Evolutionary conservation across 2,329 filamentous ascomycete genomes (phyloP), one percentile per base, ranked within the genome.

Genomic region (Trichoderma harzianum): DNA sequence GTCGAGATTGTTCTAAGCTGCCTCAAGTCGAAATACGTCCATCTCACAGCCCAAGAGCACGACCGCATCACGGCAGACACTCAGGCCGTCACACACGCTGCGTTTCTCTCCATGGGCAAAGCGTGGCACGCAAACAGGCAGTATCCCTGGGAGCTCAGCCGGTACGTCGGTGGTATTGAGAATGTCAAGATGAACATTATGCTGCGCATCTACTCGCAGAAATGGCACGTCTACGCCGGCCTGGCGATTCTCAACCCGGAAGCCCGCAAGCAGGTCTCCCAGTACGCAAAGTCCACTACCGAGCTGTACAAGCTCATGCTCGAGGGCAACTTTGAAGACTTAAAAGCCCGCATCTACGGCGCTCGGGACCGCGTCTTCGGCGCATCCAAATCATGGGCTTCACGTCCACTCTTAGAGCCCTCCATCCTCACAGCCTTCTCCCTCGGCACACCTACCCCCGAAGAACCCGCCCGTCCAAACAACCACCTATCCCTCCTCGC

Each of bases 181-280:
- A 99, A 99, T 81, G 95, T 98, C 77, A 99, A 99, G 84, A 97
- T 98, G 85, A 99, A 99, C 84, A 91, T 98, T 76, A 98, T 94
- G 76, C 86, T 99, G 75, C 94, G 96, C 77, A 98, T 99, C 83
- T 99, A 98, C 84, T 91, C 92, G 73, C 97, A 98, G 82, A 99
- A 98, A 82, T 99, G 97, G 97, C 97, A 99, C 84, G 96, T 99
- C 72, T 99, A 99, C 81, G 96, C 96, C 24, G 96, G 96, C 0
- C 91, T 99, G 10, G 96, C 97, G 12, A 99, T 99, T 78, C 88
- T 99, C 72, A 99, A 99, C 80, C 96, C 96, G 0, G 92, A 94
- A 72, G 96, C 96, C 4, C 93, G 92, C 80, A 88, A 92, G 81
- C 96, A 99, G 83, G 98, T 99, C 78, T 89, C 92, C 70, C 95